phyloP scores from a whole-genome alignment of 257 asterid genomes.

The Solanum okadae region DNA sequence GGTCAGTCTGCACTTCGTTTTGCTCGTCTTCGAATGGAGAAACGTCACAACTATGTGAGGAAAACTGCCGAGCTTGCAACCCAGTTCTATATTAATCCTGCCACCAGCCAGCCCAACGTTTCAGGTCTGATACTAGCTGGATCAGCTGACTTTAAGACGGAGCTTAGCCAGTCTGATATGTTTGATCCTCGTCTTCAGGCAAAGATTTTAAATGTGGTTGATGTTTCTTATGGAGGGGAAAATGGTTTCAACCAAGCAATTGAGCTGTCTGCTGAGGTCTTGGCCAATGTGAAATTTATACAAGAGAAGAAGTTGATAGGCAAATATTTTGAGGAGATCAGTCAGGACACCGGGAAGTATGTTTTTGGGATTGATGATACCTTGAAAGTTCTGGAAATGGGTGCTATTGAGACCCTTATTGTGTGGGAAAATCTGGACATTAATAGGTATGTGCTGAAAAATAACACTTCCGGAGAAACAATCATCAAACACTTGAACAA shows the following conservation, averaged over 20 bases:
- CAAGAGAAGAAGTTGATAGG: slow-evolving; percentile 35
- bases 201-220: slow-evolving; percentile 26
- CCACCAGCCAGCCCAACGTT: slow-evolving; percentile 27
- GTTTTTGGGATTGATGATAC: slow-evolving; percentile 34
- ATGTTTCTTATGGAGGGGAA: slow-evolving; percentile 39
- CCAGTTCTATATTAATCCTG: slow-evolving; percentile 26
- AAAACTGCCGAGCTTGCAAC: slow-evolving; percentile 32
- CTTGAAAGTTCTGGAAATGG: slow-evolving; percentile 31
- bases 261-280: slow-evolving; percentile 28
- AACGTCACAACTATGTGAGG: slow-evolving; percentile 34
- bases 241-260: slow-evolving; percentile 32
- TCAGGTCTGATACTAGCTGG: slow-evolving; percentile 31
- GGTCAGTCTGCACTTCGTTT: slow-evolving; percentile 36
- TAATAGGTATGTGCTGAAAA: slow-evolving; percentile 18
- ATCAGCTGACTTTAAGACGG: slow-evolving; percentile 37
- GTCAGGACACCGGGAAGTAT: slow-evolving; percentile 38
- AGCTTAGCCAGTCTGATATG: slow-evolving; percentile 30
- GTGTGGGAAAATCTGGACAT: slow-evolving; percentile 38
- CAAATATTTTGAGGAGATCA: slow-evolving; percentile 32
- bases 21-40: slow-evolving; percentile 38
- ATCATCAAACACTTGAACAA: slow-evolving; percentile 24
- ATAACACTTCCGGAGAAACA: slow-evolving; percentile 14
- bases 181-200: slow-evolving; percentile 32
- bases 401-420: slow-evolving; percentile 31
- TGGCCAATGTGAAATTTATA: slow-evolving; percentile 31